Evolutionary conservation across 2,329 filamentous ascomycete genomes (phyloP).

Genomic region (Scopulariopsis brevicaulis): DNA sequence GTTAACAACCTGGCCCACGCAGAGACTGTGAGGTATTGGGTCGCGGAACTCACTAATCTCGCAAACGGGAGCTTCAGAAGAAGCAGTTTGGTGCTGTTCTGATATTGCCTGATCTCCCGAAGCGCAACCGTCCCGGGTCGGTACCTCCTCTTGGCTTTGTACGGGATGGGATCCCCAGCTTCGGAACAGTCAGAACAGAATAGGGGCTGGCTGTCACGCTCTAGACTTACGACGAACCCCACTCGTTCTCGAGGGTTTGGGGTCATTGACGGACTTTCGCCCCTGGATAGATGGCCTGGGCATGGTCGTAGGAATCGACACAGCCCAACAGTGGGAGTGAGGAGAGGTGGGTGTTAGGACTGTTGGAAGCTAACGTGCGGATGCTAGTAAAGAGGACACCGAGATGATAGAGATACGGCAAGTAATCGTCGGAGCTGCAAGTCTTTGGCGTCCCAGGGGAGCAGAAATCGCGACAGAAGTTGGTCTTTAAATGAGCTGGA

Average conservation of each 20-base stretch:
- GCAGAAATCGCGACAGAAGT: not conserved
- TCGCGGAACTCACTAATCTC: conserved; percentile 45
- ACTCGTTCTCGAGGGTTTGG: not conserved
- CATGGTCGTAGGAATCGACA: not conserved
- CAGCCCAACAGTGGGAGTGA: not conserved
- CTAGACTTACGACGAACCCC: not conserved
- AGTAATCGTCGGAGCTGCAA: not conserved
- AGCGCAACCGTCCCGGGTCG: conserved; percentile 75
- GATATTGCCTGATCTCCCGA: conserved; percentile 83
- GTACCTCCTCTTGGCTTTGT: conserved; percentile 51
- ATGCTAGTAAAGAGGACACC: not conserved
- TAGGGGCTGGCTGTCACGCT: not conserved
- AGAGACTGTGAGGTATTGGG: not conserved
- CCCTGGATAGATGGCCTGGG: not conserved
- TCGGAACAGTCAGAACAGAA: not conserved
- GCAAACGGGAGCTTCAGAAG: conserved; percentile 73
- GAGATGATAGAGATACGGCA: not conserved
- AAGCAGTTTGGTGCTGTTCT: conserved; percentile 79
- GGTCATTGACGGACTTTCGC: not conserved
- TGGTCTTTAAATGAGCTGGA: not conserved
- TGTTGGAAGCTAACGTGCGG: not conserved
- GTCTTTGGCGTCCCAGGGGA: not conserved
- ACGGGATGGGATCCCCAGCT: conserved; percentile 66
- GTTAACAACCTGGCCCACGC: not conserved
- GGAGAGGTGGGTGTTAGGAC: not conserved